Evolutionary conservation across 192 early-diverging fungal species (phyloP).

Genomic region (Thoreauomyces humboldtii): DNA sequence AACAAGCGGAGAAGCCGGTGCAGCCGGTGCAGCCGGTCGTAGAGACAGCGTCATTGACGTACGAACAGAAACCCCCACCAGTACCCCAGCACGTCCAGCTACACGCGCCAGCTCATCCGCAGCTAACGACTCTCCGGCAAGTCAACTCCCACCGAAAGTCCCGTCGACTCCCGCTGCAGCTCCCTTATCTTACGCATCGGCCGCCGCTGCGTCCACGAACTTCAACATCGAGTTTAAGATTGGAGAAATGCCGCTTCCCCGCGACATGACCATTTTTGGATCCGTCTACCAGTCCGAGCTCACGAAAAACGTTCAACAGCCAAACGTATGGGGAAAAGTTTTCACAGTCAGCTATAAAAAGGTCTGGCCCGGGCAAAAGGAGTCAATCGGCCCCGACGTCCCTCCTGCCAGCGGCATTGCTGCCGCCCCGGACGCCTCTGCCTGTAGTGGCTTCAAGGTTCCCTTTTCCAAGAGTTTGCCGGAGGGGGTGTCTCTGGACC

Average conservation of each 20-base stretch:
- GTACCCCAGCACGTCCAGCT: neutral
- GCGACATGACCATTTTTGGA: constrained; percentile 66
- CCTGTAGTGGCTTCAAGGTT: too few relatives aligned
- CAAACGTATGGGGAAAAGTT: constrained; percentile 56
- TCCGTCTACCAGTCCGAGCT: constrained; percentile 60
- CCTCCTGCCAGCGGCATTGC: too few relatives aligned
- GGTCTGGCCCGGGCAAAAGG: too few relatives aligned
- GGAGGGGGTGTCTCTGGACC: constrained; percentile 7
- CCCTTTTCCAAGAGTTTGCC: constrained; percentile 23
- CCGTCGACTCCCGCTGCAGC: too few relatives aligned
- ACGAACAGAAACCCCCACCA: constrained; percentile 2
- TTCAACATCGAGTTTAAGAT: constrained; percentile 65
- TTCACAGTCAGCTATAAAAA: constrained; percentile 59
- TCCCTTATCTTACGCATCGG: constrained; percentile 5
- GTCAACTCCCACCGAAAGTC: too few relatives aligned
- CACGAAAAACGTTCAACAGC: constrained; percentile 1
- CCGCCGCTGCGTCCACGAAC: constrained; percentile 7
- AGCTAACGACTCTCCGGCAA: too few relatives aligned
- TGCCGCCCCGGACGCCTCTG: too few relatives aligned
- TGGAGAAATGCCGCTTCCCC: constrained; percentile 16
- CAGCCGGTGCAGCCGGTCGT: neutral
- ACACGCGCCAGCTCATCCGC: constrained; percentile 2
- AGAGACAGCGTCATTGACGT: constrained; percentile 35
- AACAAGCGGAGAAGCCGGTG: neutral
- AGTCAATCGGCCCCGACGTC: too few relatives aligned